Evolutionary conservation across 768 basidiomycete genomes (phyloP), one percentile per base, ranked within the genome.

Genomic region (Hygrophorus pudorinus): DNA sequence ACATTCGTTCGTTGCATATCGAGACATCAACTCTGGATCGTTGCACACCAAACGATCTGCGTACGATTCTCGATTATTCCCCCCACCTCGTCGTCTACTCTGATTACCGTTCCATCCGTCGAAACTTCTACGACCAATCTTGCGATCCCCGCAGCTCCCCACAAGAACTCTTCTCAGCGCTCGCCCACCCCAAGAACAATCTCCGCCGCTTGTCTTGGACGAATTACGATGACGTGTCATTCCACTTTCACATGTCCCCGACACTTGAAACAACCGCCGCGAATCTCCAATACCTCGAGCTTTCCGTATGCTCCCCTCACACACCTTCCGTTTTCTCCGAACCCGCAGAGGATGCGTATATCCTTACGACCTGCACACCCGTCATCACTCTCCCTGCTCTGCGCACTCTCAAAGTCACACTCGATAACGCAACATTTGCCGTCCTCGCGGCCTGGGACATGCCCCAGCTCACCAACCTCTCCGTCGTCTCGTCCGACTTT

Each of bases 401-500:
- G n/a, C 68, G 71, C 12, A 75, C 81, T 1, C 71, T 86, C 40
- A 85, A 83, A 57, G 71, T 79, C 2, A 78, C 79, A 1, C 68
- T 86, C 28, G 81, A 84, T 61, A 79, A 84, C 48, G 74, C 74
- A 4, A 84, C 82, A 5, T 84, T 85, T 47, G 66, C 70, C 2
- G 73, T 80, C 9, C 73, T 85, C 17, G 70, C 81, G 0, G 64
- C 65, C 2, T 86, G 84, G 84, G 59, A 63, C 49, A 76, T 86
- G 71, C 83, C 84, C 2, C 55, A 50, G 5, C 66, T 86, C 37
- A 66, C 65, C 20, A 76, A 81, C 52, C 70, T 86, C 18, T 81
- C 75, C 2, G 79, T 86, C 21, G 65, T 85, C 31, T 75, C 77
- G 7, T 74, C 80, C 10, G 84, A 86, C 59, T 85, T 83, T 51